phyloP scores from a whole-genome alignment of 2,329 filamentous ascomycete species.

The Cladophialophora immunda region DNA sequence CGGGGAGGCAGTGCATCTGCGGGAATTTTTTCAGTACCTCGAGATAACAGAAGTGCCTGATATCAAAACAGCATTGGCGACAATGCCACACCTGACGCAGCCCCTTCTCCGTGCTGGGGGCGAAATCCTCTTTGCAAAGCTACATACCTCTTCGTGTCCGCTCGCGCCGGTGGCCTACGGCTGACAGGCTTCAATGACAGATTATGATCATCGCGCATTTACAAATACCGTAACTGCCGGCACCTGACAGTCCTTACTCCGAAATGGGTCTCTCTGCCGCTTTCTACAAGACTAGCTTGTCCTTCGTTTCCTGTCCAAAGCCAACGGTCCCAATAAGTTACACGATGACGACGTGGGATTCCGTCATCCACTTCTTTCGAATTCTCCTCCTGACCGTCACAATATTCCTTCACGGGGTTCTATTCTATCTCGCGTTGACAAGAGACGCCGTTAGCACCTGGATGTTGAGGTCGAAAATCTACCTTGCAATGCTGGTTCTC shows the following conservation, averaged over 20 bases:
- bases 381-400: constrained; percentile 3
- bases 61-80: background rate
- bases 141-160: background rate
- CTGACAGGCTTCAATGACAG: background rate
- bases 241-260: background rate
- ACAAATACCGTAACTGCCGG: background rate
- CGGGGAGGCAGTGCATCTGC: background rate
- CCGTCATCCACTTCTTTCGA: background rate
- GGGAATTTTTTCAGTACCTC: background rate
- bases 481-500: constrained; percentile 6
- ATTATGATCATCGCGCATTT: background rate
- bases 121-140: background rate
- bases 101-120: background rate
- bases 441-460: constrained; percentile 8
- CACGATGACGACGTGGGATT: background rate
- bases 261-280: background rate
- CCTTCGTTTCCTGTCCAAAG: background rate
- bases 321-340: background rate
- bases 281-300: background rate
- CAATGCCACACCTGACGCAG: background rate
- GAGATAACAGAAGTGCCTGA: background rate
- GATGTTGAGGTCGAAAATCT: constrained; percentile 15
- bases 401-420: constrained; percentile 1
- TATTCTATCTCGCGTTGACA: constrained; percentile 14
- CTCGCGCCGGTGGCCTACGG: background rate